These are phyloP conservation scores for Emergomyces orientalis DNA, from an alignment of 2,329 filamentous ascomycete species.

Conservation along the genomic window DNA sequence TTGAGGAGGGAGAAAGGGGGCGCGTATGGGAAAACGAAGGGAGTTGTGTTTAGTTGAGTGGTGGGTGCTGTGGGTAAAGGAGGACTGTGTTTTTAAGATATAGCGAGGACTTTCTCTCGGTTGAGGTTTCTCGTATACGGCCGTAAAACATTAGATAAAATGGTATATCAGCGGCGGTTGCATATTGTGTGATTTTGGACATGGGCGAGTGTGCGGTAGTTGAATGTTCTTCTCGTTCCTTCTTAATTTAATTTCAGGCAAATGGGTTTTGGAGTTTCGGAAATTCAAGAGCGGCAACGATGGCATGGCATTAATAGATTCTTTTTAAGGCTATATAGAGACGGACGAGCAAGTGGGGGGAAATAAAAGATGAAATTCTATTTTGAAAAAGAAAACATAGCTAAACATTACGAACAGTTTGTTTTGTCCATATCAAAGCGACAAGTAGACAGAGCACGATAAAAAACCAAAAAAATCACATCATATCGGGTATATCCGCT, in stretches of 20 bases:
- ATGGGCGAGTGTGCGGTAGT: not conserved
- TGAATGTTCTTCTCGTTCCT: not conserved
- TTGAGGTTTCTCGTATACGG: no score
- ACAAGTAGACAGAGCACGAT: not conserved
- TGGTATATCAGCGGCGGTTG: not conserved
- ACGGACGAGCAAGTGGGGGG: no score
- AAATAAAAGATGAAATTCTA: slow-evolving; percentile 2
- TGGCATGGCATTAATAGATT: not conserved
- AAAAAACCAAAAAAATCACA: not conserved
- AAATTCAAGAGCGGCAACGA: not conserved
- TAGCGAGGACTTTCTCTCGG: no score
- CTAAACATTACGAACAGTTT: not conserved
- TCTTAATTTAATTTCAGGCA: not conserved
- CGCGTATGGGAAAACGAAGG: slow-evolving; percentile 63
- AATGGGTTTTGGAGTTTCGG: not conserved
- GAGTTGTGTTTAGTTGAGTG: not conserved
- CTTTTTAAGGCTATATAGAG: not conserved
- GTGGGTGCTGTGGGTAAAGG: not conserved
- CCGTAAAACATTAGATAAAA: no score
- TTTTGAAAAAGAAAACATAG: not conserved
- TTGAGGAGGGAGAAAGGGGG: slow-evolving; percentile 67
- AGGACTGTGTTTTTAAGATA: no score
- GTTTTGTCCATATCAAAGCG: not conserved
- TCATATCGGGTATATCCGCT: no score
- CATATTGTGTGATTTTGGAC: not conserved